Percentiles rank a stretch among this genome's conserved stretches.
Evolutionary conservation across 208 protist species (phyloP).

Genomic region (Wallacemonas sp.): DNA sequence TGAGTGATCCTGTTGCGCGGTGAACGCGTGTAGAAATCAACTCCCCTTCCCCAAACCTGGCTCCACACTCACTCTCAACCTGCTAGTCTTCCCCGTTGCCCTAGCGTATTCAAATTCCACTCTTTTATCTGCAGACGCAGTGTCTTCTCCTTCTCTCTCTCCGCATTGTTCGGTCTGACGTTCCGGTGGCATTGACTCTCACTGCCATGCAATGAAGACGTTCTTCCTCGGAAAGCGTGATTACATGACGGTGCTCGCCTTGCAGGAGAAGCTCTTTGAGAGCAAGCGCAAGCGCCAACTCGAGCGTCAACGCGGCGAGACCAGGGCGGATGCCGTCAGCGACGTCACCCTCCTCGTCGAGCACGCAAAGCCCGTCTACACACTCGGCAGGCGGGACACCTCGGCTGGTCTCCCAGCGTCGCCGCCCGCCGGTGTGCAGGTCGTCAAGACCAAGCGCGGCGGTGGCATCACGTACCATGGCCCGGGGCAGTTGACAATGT

Average conservation of each 20-base stretch:
- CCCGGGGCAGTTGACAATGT: constrained; percentile 87
- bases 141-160: too few relatives aligned
- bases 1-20: too few relatives aligned
- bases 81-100: too few relatives aligned
- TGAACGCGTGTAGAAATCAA: too few relatives aligned
- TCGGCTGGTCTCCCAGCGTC: constrained; percentile 43
- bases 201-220: constrained; percentile 59
- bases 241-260: constrained; percentile 51
- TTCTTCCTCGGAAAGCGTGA: constrained; percentile 65
- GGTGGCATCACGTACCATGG: constrained; percentile 89
- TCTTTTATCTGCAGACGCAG: too few relatives aligned
- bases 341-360: constrained; percentile 75
- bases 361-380: constrained; percentile 82
- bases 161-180: too few relatives aligned
- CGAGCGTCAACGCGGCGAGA: constrained; percentile 32
- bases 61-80: too few relatives aligned
- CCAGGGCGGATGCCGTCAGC: constrained; percentile 30
- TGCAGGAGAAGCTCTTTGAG: constrained; percentile 77
- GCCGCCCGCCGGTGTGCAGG: constrained; percentile 34
- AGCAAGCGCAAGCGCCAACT: constrained; percentile 66
- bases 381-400: constrained; percentile 83
- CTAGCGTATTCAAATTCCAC: too few relatives aligned
- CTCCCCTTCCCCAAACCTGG: too few relatives aligned
- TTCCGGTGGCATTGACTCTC: not conserved
- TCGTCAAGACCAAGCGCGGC: constrained; percentile 74